Conservation (phyloP, 2,329 filamentous ascomycete genomes). For the Scedosporium dehoogii region DNA sequence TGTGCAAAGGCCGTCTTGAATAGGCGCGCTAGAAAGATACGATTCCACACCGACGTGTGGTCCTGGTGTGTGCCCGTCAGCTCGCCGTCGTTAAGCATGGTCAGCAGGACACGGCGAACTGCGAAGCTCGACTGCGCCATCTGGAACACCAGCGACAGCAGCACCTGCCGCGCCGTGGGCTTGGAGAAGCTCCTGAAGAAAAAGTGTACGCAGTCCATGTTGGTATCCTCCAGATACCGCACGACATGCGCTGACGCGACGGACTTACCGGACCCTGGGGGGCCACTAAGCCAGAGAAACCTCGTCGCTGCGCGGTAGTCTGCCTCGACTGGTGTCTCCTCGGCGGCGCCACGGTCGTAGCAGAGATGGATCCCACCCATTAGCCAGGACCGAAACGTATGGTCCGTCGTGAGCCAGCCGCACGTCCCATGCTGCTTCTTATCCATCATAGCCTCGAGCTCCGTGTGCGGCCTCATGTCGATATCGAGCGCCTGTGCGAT, state of each 20-base stretch:
- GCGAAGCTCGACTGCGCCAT: neutral
- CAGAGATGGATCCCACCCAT: neutral
- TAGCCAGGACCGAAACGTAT: neutral
- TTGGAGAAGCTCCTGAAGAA: neutral
- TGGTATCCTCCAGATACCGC: neutral
- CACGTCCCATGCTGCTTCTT: neutral
- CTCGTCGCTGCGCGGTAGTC: too few relatives aligned
- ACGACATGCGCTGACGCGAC: neutral
- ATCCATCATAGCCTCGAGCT: neutral
- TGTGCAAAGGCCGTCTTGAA: neutral
- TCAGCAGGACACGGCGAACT: neutral
- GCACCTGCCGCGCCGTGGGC: neutral
- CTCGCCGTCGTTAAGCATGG: neutral
- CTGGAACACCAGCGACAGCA: neutral
- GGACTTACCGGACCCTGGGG: neutral
- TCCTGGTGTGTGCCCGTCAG: neutral
- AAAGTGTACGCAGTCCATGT: neutral
- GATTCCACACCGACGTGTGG: neutral
- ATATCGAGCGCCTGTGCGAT: neutral
- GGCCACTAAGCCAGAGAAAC: neutral
- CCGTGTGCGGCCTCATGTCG: neutral
- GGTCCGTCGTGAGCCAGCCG: neutral
- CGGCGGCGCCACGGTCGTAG: neutral
- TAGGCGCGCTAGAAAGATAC: neutral
- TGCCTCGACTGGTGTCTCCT: too few relatives aligned